phyloP scores from a whole-genome alignment of 1,139 yeast species.

The Hyphopichia buzzinii region DNA sequence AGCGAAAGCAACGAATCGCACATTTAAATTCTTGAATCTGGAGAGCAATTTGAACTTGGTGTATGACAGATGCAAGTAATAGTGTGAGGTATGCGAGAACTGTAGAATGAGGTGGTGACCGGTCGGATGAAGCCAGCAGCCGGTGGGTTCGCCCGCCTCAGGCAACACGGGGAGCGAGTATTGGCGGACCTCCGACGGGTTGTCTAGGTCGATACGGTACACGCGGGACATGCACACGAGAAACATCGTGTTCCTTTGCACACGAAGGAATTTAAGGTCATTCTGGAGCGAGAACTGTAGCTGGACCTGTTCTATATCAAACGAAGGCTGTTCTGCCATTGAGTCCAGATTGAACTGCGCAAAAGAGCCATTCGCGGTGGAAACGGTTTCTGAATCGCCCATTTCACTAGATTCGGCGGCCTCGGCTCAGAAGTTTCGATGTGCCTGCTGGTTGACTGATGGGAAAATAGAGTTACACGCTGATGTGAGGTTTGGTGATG shows the following conservation, averaged over 20 bases:
- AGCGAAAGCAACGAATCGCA: constrained; percentile 26
- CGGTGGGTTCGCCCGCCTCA: constrained; percentile 14
- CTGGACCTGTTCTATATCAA: constrained; percentile 42
- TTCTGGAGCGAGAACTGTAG: constrained; percentile 38
- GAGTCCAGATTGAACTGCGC: constrained; percentile 1
- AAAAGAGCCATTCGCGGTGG: background rate
- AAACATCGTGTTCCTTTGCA: constrained; percentile 35
- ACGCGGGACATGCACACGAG: constrained; percentile 22
- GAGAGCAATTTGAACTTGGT: constrained; percentile 32
- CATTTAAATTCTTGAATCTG: constrained; percentile 27
- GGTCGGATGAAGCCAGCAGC: constrained; percentile 40
- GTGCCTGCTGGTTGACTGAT: no score
- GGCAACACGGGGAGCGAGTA: constrained; percentile 21
- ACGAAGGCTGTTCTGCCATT: constrained; percentile 21
- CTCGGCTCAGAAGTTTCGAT: no score
- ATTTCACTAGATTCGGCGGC: background rate
- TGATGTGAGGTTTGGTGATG: no score
- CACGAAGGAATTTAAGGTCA: constrained; percentile 24
- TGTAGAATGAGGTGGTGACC: constrained; percentile 37
- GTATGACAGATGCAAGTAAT: constrained; percentile 32
- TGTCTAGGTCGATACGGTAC: constrained; percentile 34
- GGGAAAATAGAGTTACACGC: no score
- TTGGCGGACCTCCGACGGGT: constrained; percentile 35
- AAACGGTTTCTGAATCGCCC: constrained; percentile 1
- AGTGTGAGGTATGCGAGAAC: constrained; percentile 22